A percentile compares a stretch with the other conserved stretches of the same genome.
Evolutionary conservation across 2,329 filamentous ascomycete genomes (phyloP).

Genomic region (Apiospora saccharicola): DNA sequence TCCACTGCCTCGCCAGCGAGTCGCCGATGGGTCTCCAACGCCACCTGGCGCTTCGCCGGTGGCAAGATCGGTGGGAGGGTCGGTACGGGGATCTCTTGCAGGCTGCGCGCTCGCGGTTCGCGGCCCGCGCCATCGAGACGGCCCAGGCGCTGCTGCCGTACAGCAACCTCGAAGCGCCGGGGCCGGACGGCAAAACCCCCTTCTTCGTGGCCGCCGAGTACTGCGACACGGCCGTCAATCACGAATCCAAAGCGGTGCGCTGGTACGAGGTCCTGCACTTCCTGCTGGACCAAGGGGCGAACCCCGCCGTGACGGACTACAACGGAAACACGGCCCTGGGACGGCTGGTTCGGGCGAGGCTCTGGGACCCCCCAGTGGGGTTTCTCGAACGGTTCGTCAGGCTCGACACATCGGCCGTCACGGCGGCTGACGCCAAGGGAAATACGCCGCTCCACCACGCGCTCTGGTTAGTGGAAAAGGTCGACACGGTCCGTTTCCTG

Average conservation of each 20-base stretch:
- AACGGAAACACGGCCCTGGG: background rate
- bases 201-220: background rate
- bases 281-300: background rate
- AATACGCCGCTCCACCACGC: background rate
- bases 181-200: background rate
- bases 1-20: background rate
- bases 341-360: background rate
- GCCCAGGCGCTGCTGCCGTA: background rate
- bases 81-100: too few species aligned
- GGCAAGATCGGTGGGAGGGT: background rate
- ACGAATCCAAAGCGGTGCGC: background rate
- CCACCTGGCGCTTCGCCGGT: background rate
- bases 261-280: background rate
- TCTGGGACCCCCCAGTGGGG: background rate
- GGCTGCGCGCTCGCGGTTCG: background rate
- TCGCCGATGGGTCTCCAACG: too few species aligned
- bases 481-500: background rate
- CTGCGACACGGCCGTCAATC: background rate
- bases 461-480: background rate
- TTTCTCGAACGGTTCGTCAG: background rate
- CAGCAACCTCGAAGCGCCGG: background rate
- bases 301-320: background rate
- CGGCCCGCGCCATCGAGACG: background rate
- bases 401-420: too few species aligned
- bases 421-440: background rate